These are phyloP conservation scores for Trypanosoma lewisi DNA, from an alignment of 208 protist genomes.

Conservation along the genomic window DNA sequence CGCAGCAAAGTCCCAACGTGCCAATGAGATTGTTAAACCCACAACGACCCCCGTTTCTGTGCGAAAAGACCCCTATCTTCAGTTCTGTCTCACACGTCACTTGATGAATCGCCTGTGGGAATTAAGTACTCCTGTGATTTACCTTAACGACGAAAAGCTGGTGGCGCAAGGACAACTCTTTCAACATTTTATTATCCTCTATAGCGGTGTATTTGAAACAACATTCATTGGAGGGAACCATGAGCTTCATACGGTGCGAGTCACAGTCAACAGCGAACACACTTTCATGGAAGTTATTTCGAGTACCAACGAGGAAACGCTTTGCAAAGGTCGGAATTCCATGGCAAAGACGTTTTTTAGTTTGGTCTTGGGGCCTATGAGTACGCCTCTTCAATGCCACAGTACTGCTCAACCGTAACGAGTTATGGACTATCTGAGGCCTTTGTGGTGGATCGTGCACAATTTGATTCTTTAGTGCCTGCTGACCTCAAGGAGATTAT, in stretches of 20 bases:
- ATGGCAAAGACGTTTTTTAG: slow-evolving; percentile 21
- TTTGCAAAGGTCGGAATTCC: background rate
- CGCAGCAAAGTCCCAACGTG: slow-evolving; percentile 62
- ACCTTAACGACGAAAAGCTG: slow-evolving; percentile 75
- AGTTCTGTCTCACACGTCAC: slow-evolving; percentile 51
- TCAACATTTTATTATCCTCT: slow-evolving; percentile 55
- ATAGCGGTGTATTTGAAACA: slow-evolving; percentile 64
- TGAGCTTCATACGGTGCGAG: slow-evolving; percentile 37
- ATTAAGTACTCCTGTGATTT: slow-evolving; percentile 52
- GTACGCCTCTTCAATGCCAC: slow-evolving; percentile 48
- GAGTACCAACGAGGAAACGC: background rate
- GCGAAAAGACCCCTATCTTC: slow-evolving; percentile 67
- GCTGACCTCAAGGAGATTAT: slow-evolving; percentile 47
- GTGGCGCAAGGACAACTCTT: slow-evolving; percentile 65
- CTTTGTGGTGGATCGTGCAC: slow-evolving; percentile 51
- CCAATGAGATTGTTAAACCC: slow-evolving; percentile 47
- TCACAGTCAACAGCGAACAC: slow-evolving; percentile 15
- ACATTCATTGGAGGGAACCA: slow-evolving; percentile 48
- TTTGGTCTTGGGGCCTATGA: slow-evolving; percentile 80
- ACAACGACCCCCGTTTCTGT: slow-evolving; percentile 31
- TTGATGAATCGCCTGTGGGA: slow-evolving; percentile 61
- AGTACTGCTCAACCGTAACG: slow-evolving; percentile 70
- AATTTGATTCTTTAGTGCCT: slow-evolving; percentile 52
- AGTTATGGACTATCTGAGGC: slow-evolving; percentile 80
- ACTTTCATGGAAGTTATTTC: slow-evolving; percentile 16